Evolutionary conservation across 768 basidiomycete genomes (phyloP), one percentile per base, ranked within the genome.

Genomic region (Russula sp.): DNA sequence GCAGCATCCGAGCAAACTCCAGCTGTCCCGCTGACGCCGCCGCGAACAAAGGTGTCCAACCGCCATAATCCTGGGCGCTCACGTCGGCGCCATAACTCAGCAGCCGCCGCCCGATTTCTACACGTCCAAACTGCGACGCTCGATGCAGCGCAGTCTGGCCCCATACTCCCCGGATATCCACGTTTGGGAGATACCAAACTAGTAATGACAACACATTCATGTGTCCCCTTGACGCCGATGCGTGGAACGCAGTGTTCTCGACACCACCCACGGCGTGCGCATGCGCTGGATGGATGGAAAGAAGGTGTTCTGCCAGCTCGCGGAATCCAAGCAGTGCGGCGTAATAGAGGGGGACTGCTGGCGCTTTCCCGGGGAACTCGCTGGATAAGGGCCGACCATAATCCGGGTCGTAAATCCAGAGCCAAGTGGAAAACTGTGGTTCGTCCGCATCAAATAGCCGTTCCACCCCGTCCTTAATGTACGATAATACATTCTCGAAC

Each of bases 401-500:
- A 9, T 59, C 41, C 22, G 7, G 11, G 29, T 58, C 38, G 38
- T 59, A 34, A 18, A 51, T 51, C 58, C 20, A 42, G 35, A 51
- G 20, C 58, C 58, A 51, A 16, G 32, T 29, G 5, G 41, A 5
- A 16, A 59, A 51, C 11, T 59, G 58, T 25, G 58, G 58, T 5
- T 43, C 51, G 34, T 59, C 49, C 7, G 8, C 18, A 29, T 59
- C 58, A 22, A 59, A 51, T 5, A 59, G 58, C 18, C 39, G 35
- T 35, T 25, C 10, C 20, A 59, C 29, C 22, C 22, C 49, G 1
- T 36, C 58, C 14, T 51, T 35, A 20, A 57, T 22, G 7, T 8
- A 8, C 5, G 55, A 47, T 16, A 45, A 35, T 20, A 46, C 55
- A 22, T 46, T 36, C 34, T 47, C 32, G 11, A 36, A 36, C 4